Conservation (phyloP, 2,329 filamentous ascomycete species). For the Talaromyces sp. region DNA sequence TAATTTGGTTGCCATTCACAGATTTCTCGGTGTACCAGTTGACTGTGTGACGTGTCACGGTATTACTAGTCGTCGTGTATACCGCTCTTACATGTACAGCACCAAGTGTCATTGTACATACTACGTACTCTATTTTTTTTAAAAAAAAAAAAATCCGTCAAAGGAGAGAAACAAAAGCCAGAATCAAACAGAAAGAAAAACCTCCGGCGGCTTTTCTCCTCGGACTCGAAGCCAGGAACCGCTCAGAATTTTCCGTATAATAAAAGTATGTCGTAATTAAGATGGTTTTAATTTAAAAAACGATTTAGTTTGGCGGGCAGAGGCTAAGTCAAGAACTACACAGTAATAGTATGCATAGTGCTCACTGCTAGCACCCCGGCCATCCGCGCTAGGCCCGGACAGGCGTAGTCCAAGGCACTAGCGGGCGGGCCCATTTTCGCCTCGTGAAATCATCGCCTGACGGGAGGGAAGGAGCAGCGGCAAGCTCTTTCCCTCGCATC, state of each 20-base stretch:
- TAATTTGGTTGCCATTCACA: not conserved
- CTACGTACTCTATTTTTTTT: too few relatives aligned
- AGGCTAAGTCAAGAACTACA: not conserved
- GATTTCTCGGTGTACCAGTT: not conserved
- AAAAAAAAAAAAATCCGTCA: too few relatives aligned
- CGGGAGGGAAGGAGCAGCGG: not conserved
- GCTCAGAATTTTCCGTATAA: too few relatives aligned
- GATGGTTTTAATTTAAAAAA: not conserved
- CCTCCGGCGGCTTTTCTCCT: not conserved
- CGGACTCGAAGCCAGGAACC: too few relatives aligned
- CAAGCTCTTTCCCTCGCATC: not conserved
- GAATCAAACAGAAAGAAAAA: not conserved
- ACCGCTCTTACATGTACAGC: not conserved
- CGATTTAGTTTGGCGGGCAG: not conserved
- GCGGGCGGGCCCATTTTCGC: not conserved
- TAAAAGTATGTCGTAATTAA: not conserved
- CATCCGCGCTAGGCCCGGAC: not conserved
- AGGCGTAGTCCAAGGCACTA: not conserved
- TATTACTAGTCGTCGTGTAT: not conserved
- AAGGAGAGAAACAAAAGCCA: too few relatives aligned
- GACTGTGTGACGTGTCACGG: not conserved
- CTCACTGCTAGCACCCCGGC: not conserved
- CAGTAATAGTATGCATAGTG: not conserved
- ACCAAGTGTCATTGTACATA: not conserved
- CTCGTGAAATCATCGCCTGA: not conserved